A percentile compares a stretch with the other conserved stretches of the same genome.
phyloP scores from a whole-genome alignment of 352 stramenopile genomes.

The Phytopythium litorale region DNA sequence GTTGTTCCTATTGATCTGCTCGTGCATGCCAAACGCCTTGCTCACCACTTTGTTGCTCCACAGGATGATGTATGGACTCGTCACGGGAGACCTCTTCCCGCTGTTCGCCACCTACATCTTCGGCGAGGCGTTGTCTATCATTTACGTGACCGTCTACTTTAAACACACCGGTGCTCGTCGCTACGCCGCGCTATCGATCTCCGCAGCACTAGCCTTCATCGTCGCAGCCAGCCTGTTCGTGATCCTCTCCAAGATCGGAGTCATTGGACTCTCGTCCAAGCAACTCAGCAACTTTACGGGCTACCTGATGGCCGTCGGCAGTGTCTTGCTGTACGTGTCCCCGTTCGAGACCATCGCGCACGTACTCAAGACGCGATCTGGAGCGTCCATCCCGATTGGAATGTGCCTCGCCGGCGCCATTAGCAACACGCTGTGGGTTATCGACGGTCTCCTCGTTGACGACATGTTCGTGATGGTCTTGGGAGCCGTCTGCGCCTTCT shows the following conservation, averaged over 20 bases:
- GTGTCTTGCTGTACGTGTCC: conserved; percentile 23
- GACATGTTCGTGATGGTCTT: conserved; percentile 38
- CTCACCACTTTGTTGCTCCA: conserved; percentile 5
- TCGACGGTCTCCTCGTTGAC: conserved; percentile 23
- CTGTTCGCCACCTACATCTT: conserved; percentile 26
- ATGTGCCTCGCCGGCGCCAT: conserved; percentile 22
- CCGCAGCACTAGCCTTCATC: conserved; percentile 3
- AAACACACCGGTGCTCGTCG: conserved; percentile 13
- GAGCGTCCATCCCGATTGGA: conserved; percentile 30
- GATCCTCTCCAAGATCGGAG: conserved; percentile 1
- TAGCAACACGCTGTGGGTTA: conserved; percentile 32
- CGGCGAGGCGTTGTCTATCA: conserved; percentile 12
- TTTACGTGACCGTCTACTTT: conserved; percentile 23
- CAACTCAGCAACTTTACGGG: conserved; percentile 17
- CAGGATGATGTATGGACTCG: conserved; percentile 23
- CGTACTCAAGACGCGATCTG: conserved; percentile 19
- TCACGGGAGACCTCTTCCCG: conserved; percentile 24
- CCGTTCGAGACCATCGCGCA: conserved; percentile 26
- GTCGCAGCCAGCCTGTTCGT: conserved; percentile 6
- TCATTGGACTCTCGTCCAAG: background rate
- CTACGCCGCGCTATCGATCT: conserved; percentile 8
- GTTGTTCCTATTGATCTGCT: conserved; percentile 5
- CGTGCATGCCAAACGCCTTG: conserved; percentile 3
- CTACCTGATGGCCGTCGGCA: conserved; percentile 30
- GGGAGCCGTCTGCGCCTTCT: conserved; percentile 24